Evolutionary conservation across 2,329 filamentous ascomycete species (phyloP).

Genomic region (Verticillium albo-atrum): DNA sequence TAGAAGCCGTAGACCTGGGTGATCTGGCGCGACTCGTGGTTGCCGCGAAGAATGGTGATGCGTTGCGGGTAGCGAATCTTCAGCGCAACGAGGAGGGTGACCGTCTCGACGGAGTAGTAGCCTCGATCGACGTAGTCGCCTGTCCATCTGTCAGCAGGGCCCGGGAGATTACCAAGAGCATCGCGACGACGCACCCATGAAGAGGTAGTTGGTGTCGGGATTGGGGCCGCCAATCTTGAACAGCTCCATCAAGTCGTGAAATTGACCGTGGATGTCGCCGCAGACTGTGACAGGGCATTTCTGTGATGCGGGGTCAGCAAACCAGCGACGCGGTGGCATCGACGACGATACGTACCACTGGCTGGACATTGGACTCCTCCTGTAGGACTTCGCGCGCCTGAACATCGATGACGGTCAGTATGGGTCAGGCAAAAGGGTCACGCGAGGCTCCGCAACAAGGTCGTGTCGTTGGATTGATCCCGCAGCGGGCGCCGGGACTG

Average conservation of each 20-base stretch:
- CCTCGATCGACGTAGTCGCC: constrained; percentile 98
- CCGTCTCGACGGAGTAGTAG: constrained; percentile 98
- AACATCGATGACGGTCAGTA: constrained; percentile 22
- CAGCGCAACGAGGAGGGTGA: constrained; percentile 90
- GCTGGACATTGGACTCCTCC: constrained; percentile 97
- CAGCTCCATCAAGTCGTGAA: constrained; percentile 98
- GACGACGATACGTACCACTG: constrained; percentile 65
- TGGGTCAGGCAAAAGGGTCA: constrained; percentile 16
- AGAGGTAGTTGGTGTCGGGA: constrained; percentile 98
- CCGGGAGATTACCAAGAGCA: constrained; percentile 12
- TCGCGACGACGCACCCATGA: constrained; percentile 70
- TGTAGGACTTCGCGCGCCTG: constrained; percentile 94
- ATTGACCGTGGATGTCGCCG: constrained; percentile 98
- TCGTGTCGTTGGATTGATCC: background rate
- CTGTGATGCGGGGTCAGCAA: constrained; percentile 39
- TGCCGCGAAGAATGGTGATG: constrained; percentile 97
- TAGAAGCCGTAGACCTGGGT: constrained; percentile 99
- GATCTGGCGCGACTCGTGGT: constrained; percentile 98
- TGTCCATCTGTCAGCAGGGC: constrained; percentile 26
- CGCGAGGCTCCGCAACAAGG: constrained; percentile 18
- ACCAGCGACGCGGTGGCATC: constrained; percentile 8
- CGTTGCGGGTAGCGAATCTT: constrained; percentile 98
- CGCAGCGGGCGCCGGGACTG: constrained; percentile 24
- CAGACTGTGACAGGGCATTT: constrained; percentile 99
- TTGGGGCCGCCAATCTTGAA: constrained; percentile 99